phyloP scores from a whole-genome alignment of 2,329 filamentous ascomycete genomes.

The Cercospora sp. region DNA sequence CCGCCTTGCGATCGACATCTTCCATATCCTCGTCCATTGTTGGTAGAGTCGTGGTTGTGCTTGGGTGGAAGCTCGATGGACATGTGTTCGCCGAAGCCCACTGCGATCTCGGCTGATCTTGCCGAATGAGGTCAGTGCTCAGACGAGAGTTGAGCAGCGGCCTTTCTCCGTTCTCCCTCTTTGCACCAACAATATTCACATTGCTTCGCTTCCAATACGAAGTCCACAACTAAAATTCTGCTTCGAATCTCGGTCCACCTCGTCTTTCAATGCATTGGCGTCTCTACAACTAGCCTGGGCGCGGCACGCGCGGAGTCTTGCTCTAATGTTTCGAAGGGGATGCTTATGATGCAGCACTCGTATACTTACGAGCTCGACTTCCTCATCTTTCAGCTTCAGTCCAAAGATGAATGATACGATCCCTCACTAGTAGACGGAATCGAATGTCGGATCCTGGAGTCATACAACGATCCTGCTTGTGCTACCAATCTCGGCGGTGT shows the following conservation, averaged over 20 bases:
- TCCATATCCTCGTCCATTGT: slow-evolving; percentile 23
- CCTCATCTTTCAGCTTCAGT: background rate
- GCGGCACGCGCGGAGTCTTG: background rate
- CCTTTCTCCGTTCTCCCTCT: background rate
- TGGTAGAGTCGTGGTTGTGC: background rate
- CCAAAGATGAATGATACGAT: background rate
- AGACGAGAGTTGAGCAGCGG: background rate
- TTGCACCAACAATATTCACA: background rate
- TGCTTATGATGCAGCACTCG: background rate
- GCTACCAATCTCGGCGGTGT: background rate
- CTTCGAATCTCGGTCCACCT: background rate
- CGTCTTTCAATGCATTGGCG: background rate
- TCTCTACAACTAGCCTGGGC: background rate
- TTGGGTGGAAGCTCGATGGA: background rate
- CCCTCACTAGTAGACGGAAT: background rate
- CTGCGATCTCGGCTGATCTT: background rate
- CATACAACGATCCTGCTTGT: background rate
- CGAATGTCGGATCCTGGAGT: background rate
- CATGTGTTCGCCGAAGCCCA: background rate
- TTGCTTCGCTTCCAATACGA: background rate
- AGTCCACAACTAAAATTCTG: background rate
- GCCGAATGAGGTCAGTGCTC: slow-evolving; percentile 3
- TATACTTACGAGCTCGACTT: background rate
- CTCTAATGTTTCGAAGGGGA: background rate
- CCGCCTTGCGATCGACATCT: slow-evolving; percentile 16